phyloP scores from a whole-genome alignment of 768 basidiomycete species.

The Serendipita indica region DNA sequence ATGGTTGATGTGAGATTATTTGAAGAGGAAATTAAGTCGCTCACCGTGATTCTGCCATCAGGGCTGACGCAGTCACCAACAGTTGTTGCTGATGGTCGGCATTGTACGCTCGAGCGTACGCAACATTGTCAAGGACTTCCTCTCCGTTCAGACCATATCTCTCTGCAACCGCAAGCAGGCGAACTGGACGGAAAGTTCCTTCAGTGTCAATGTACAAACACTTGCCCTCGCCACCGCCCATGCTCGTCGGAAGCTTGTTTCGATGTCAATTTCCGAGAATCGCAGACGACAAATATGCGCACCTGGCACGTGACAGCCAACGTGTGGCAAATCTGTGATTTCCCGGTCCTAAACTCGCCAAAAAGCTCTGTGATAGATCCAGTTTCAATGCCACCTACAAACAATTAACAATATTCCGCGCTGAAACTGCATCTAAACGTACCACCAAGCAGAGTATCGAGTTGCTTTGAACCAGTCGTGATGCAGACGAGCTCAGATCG shows the following conservation, averaged over 20 bases:
- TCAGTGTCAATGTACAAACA: slow-evolving; percentile 99
- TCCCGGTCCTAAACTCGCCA: slow-evolving; percentile 97
- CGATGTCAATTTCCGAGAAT: not conserved
- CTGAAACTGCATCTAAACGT: slow-evolving; percentile 11
- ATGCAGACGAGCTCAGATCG: slow-evolving; percentile 92
- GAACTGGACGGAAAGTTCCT: slow-evolving; percentile 94
- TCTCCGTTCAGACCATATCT: slow-evolving; percentile 94
- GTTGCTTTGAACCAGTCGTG: slow-evolving; percentile 89
- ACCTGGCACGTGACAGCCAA: slow-evolving; percentile 92
- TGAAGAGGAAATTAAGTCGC: not conserved
- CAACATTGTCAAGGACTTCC: slow-evolving; percentile 95
- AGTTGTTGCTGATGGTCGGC: slow-evolving; percentile 92
- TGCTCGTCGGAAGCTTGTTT: slow-evolving; percentile 66
- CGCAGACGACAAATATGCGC: slow-evolving; percentile 12
- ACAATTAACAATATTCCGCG: not conserved
- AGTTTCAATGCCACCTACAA: slow-evolving; percentile 87
- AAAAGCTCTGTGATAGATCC: slow-evolving; percentile 97
- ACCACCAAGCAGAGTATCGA: slow-evolving; percentile 93
- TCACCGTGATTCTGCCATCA: slow-evolving; percentile 97
- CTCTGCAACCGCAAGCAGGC: slow-evolving; percentile 87
- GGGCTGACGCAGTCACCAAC: slow-evolving; percentile 82
- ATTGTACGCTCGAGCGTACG: slow-evolving; percentile 96
- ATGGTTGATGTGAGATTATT: not conserved
- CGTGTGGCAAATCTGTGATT: slow-evolving; percentile 96
- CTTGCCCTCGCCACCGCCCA: slow-evolving; percentile 99